phyloP scores from a whole-genome alignment of 768 basidiomycete species.

The Clavaria fumosa region DNA sequence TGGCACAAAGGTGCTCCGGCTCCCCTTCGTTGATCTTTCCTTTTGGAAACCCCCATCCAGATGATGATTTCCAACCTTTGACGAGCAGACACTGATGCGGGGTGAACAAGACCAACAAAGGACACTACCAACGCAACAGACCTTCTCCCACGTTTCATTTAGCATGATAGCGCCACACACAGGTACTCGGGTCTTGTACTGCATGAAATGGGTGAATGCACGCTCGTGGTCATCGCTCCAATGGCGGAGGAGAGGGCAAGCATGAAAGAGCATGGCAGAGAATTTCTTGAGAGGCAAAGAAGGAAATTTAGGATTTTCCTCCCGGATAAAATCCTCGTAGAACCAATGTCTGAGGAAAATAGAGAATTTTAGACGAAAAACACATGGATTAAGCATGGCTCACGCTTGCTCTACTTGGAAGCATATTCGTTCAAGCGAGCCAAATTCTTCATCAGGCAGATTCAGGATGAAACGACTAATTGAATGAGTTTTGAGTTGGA shows the following conservation, averaged over 20 bases:
- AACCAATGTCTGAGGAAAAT: slow-evolving; percentile 77
- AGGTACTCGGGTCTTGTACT: slow-evolving; percentile 92
- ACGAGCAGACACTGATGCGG: slow-evolving; percentile 76
- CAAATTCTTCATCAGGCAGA: slow-evolving; percentile 84
- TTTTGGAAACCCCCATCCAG: slow-evolving; percentile 98
- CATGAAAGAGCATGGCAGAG: slow-evolving; percentile 78
- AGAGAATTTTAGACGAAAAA: slow-evolving; percentile 10
- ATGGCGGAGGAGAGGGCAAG: slow-evolving; percentile 67
- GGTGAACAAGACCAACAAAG: slow-evolving; percentile 5
- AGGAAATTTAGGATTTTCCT: slow-evolving; percentile 76
- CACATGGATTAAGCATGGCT: slow-evolving; percentile 17
- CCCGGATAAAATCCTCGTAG: slow-evolving; percentile 97
- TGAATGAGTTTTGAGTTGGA: slow-evolving; percentile 8
- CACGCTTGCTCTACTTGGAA: slow-evolving; percentile 99
- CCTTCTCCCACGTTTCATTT: slow-evolving; percentile 87
- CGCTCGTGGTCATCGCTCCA: slow-evolving; percentile 78
- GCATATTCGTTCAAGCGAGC: slow-evolving; percentile 83
- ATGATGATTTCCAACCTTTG: slow-evolving; percentile 93
- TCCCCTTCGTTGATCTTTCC: slow-evolving; percentile 99
- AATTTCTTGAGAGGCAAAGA: slow-evolving; percentile 85
- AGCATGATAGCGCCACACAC: slow-evolving; percentile 97
- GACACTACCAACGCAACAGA: slow-evolving; percentile 19
- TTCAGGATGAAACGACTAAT: slow-evolving; percentile 89
- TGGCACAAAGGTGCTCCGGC: slow-evolving; percentile 66
- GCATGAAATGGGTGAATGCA: slow-evolving; percentile 82